Base-by-base conservation (phyloP, 805 yeast genomes). In the Diddensiella santjacobensis region DNA sequence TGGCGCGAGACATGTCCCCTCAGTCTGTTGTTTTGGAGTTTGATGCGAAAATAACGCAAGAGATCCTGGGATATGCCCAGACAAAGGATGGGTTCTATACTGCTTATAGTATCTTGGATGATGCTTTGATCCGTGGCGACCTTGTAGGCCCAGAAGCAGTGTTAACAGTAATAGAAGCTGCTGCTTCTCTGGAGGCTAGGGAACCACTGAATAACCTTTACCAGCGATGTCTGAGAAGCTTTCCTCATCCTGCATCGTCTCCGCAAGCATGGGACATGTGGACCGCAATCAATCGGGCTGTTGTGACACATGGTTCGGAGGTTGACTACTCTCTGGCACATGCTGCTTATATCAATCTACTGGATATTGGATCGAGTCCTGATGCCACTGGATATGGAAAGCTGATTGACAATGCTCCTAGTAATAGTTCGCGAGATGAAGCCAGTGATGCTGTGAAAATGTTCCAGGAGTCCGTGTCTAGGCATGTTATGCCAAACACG, bases 331-430 rank as follows among this genome's bases (percentile, higher is more conserved):
- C 48, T 3, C 35, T 54, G 17, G 67, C 68, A 1, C 51, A 49
- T 23, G 40, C 29, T 3, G 69, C 67, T 10, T 58, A 62, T 45
- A 47, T 42, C 19, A 52, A 51, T 39, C 48, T 69, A 35, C 30
- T 51, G 8, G 58, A 51, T 10, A 56, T 64, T 47, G 64, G 65
- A 4, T 48, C 61, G 2, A 49, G 50, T 15, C 71, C 71, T 3
- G 61, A 64, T 49, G 67, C 68, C 19, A 52, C 60, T 26, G 68
- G 67, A 2, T 67, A 68, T 44, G 71, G 67, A 2, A 58, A 61
- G 30, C 50, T 65, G 22, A 58, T 68, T 24, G 39, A 62, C n/a
- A 50, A 61, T 41, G 45, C 50, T 6, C 59, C 66, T 4, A 47
- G 50, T 4, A 47, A 54, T 18, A 39, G 45, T 3, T 49, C 50